Base-by-base conservation (phyloP, 2,329 filamentous ascomycete genomes). In the Fusarium tuaranense region DNA sequence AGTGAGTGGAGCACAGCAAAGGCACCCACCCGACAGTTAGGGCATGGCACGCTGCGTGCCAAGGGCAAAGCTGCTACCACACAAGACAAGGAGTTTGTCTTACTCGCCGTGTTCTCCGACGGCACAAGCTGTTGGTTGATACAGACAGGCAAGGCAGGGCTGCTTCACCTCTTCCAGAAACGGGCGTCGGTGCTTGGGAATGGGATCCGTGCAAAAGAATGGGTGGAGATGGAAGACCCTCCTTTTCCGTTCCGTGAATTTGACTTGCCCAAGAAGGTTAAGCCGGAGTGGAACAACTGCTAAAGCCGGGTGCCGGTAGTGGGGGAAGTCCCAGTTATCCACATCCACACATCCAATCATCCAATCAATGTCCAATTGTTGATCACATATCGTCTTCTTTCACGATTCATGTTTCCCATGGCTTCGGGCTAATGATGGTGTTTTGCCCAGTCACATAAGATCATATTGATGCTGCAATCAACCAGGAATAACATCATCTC, bases 1-100 rank as follows among this genome's bases (percentile, higher is more conserved):
- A 61, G 18, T 46, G 59, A 61, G 70, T 69, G 51, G 71, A 78
- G 64, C 55, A 65, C 65, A 65, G 55, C 62, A 60, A 67, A 59
- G 41, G 62, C 62, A 67, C 62, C 74, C 70, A 72, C 68, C 34
- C 58, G 16, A 22, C 51, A 67, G 13, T 30, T 65, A 36, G 39
- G 46, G 48, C 46, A 22, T 57, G 34, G 62, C 32, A 51, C 34
- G 48, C 46, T 44, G 48, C 22, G 46, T 16, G 62, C 51, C 18
- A 48, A 22, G 25, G 30, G 20, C 10, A 20, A 34, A 34, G 32
- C 55, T 59, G 55, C 34, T 27, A 22, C 55, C 55, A 59, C 55
- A 59, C 44, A 20, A 32, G 53, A 59, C 27, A 48, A 48, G 36
- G 34, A 58, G 44, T 7, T 44, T 36, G 51, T n/a, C 27, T 36